Percentiles rank a stretch among this genome's conserved stretches.
phyloP scores from a whole-genome alignment of 441 rosid species.

The Gossypium trilobum region DNA sequence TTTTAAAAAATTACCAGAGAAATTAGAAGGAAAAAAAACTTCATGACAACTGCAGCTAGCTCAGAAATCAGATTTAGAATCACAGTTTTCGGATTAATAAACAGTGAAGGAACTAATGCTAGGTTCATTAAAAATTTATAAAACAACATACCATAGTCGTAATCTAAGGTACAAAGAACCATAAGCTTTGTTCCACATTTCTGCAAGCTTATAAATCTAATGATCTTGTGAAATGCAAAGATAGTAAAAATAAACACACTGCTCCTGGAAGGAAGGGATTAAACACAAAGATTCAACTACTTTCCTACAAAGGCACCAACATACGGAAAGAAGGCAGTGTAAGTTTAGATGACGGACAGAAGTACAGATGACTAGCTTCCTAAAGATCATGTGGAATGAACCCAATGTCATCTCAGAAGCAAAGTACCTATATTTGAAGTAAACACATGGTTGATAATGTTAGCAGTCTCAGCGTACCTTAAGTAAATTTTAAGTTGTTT shows the following conservation, averaged over 20 bases:
- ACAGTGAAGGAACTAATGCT: background rate
- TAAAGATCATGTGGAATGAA: background rate
- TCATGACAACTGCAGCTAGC: background rate
- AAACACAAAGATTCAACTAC: background rate
- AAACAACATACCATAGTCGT: background rate
- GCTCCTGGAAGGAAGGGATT: background rate
- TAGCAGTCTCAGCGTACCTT: background rate
- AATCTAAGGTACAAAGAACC: background rate
- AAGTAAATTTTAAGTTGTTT: background rate
- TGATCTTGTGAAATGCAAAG: background rate
- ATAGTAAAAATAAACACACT: background rate
- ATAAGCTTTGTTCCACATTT: slow-evolving; percentile 3
- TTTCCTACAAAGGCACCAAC: slow-evolving; percentile 4
- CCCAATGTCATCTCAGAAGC: background rate
- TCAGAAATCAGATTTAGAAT: background rate
- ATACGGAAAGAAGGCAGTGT: background rate
- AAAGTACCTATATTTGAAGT: background rate
- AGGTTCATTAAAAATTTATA: background rate
- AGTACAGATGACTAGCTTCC: background rate
- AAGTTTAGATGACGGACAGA: background rate
- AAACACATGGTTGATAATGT: background rate
- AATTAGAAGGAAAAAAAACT: background rate
- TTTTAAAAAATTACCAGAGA: background rate
- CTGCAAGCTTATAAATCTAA: background rate
- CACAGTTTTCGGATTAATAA: background rate